Conservation (phyloP, 805 yeast species). For the Torulaspora maleeae region DNA sequence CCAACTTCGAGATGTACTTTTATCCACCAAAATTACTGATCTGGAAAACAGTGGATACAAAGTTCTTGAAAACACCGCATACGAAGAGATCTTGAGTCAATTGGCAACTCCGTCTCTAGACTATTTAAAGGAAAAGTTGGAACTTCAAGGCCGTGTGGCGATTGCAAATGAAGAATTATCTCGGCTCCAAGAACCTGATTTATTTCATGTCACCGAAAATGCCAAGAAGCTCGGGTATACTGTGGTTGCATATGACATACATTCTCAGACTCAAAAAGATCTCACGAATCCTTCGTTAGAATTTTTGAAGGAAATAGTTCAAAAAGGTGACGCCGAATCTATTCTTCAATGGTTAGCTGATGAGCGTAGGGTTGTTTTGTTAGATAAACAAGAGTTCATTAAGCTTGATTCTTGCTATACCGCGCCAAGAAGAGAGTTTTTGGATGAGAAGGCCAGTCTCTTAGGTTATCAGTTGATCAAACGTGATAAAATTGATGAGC, state of each 20-base stretch:
- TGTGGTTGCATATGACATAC: conserved; percentile 14
- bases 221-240: conserved; percentile 17
- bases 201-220: conserved; percentile 14
- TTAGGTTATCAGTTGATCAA: conserved; percentile 21
- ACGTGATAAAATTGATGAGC: conserved; percentile 9
- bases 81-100: conserved; percentile 2
- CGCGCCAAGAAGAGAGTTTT: conserved; percentile 11
- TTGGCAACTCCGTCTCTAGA: conserved; percentile 15
- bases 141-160: conserved; percentile 10
- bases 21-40: not conserved
- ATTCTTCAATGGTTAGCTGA: conserved; percentile 12
- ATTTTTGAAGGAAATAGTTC: not conserved
- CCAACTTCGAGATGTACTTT: conserved; percentile 7
- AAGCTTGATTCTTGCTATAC: conserved; percentile 17
- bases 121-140: conserved; percentile 16
- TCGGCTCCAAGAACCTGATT: conserved; percentile 8
- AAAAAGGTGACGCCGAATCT: conserved; percentile 1
- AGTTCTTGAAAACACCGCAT: conserved; percentile 6
- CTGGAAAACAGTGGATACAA: conserved; percentile 4
- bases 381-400: conserved; percentile 21
- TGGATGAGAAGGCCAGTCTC: conserved; percentile 10
- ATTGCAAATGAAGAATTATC: conserved; percentile 17
- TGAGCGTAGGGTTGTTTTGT: conserved; percentile 13
- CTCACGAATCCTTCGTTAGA: conserved; percentile 22
- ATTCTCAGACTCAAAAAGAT: conserved; percentile 8